Evolutionary conservation across 2,329 filamentous ascomycete species (phyloP), one percentile per base, ranked within the genome.

Genomic region (Xylaria sp.): DNA sequence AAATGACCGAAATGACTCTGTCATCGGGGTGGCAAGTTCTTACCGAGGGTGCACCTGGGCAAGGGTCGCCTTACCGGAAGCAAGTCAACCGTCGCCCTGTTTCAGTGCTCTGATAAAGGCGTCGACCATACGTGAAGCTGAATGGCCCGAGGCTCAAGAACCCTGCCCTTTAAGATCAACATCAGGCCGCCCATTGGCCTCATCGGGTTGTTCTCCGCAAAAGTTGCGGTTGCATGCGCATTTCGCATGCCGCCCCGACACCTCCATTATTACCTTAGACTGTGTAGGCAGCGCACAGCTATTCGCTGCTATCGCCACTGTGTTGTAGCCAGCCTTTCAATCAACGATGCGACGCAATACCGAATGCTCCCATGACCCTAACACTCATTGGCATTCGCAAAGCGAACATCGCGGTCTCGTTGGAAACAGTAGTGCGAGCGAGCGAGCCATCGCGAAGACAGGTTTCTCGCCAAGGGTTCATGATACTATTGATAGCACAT

Each of bases 401-500:
- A 63, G 60, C 54, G 54, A 60, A 56, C 49, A 31, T 15, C 21
- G 38, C 17, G 13, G 27, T 53, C 33, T 41, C 44, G 48, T 54
- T 35, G 56, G 43, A 48, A 53, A 41, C 37, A 35, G 40, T 35
- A 23, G 41, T 56, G 33, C 38, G 29, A 40, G 47, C 35, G 37
- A 57, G 31, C 40, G 53, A 37, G 25, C 33, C 19, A 31, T 27
- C 48, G 54, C 41, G 33, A 43, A 52, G 29, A 46, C 31, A 15
- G 35, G 40, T 41, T 41, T 37, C 27, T 40, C 33, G 49, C 27
- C 17, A 43, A 44, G 31, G 47, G 25, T 40, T 40, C 35, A 19
- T 54, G 62, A 48, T 64, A 56, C 62, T 64, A 64, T 64, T 62
- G 58, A 64, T 64, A 64, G 62, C 54, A 56, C 49, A 35, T 19